A percentile compares a stretch with the other conserved stretches of the same genome.
Evolutionary conservation across 768 basidiomycete genomes (phyloP).

Genomic region (Lentinula edodes): DNA sequence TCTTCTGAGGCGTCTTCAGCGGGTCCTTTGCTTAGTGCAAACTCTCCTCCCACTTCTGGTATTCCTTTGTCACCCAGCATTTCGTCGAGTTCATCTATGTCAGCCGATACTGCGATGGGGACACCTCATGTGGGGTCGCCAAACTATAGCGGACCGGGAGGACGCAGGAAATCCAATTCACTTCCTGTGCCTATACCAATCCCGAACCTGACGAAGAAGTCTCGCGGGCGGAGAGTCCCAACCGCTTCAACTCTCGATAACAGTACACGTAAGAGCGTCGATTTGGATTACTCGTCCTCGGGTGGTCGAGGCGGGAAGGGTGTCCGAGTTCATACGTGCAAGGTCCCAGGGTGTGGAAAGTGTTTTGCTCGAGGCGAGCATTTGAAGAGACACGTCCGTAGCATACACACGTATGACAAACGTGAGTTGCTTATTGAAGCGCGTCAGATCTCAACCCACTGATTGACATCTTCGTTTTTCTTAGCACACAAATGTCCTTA

Average conservation of each 20-base stretch:
- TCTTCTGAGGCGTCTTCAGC: background rate
- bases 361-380: conserved; percentile 88
- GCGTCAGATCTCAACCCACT: conserved; percentile 6
- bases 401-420: conserved; percentile 90
- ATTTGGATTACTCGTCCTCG: conserved; percentile 16
- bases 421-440: conserved; percentile 46
- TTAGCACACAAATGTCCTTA: conserved; percentile 70
- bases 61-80: conserved; percentile 1
- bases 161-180: background rate
- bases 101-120: background rate
- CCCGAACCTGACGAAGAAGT: conserved; percentile 59
- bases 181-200: conserved; percentile 43
- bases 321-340: conserved; percentile 63
- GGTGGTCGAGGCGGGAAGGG: conserved; percentile 28
- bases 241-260: background rate
- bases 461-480: background rate
- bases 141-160: background rate
- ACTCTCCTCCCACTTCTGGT: background rate
- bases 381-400: conserved; percentile 81
- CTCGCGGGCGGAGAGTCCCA: conserved; percentile 55
- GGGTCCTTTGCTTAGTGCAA: background rate
- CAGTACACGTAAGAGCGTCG: background rate
- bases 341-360: conserved; percentile 80
- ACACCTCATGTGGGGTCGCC: background rate
- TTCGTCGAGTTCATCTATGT: background rate